Percentiles rank a stretch among this genome's conserved stretches.
Evolutionary conservation across 139 green algal species (phyloP).

Genomic region (Gonium pectorale): DNA sequence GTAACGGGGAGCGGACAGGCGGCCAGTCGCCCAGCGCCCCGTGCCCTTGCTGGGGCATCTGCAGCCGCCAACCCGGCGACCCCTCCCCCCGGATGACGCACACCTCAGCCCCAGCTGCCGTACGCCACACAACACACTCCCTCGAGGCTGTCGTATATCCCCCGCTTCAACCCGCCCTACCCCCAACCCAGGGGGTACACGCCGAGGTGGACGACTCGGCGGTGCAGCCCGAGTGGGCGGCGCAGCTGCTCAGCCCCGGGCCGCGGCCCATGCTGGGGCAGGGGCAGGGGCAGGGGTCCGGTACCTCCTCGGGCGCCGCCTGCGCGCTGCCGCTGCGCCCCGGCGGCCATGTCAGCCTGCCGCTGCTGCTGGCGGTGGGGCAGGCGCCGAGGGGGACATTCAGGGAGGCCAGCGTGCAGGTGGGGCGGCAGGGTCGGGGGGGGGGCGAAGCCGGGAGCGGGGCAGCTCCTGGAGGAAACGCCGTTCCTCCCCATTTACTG

Average conservation of each 20-base stretch:
- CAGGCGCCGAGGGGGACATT: conserved; percentile 36
- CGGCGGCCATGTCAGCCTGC: background rate
- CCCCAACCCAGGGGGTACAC: conserved; percentile 7
- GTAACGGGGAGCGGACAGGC: too few species aligned
- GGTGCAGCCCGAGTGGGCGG: background rate
- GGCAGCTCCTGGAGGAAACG: too few species aligned
- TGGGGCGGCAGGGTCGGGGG: background rate
- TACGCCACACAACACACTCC: too few species aligned
- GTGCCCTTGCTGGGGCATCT: background rate
- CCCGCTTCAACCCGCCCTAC: background rate
- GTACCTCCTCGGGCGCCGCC: background rate
- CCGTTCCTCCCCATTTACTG: too few species aligned
- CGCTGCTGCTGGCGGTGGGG: conserved; percentile 33
- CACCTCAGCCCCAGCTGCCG: background rate
- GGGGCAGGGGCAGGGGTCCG: too few species aligned
- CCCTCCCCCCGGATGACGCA: background rate
- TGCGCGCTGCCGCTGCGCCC: conserved; percentile 46
- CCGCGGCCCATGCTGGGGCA: too few species aligned
- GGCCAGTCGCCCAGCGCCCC: too few species aligned
- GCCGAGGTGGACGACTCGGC: conserved; percentile 25
- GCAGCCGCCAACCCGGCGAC: background rate
- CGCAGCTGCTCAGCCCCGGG: too few species aligned
- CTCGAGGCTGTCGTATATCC: too few species aligned
- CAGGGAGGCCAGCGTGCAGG: conserved; percentile 38
- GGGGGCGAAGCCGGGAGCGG: too few species aligned